These are phyloP conservation scores for Diaporthe humulicola DNA, from an alignment of 2,329 filamentous ascomycete species.

Conservation along the genomic window DNA sequence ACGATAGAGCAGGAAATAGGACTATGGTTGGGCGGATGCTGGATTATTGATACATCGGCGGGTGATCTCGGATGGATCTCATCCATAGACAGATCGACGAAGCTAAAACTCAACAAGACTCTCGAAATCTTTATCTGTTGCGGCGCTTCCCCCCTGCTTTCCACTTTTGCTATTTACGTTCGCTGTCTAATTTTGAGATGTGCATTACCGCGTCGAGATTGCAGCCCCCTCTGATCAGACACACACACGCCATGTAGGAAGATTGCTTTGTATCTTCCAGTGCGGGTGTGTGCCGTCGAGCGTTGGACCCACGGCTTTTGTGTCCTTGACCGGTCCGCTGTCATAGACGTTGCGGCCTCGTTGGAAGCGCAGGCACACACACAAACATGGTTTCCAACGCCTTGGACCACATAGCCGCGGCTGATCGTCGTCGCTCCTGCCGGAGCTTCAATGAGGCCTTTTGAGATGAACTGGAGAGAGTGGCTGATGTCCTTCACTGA, in stretches of 20 bases:
- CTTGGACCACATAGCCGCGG: not conserved
- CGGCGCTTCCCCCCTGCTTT: not conserved
- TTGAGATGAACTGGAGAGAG: not conserved
- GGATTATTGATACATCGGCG: slow-evolving; percentile 4
- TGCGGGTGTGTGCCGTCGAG: not conserved
- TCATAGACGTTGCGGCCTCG: not conserved
- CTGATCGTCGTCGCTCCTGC: not conserved
- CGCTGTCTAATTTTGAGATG: not conserved
- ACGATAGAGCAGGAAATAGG: slow-evolving; percentile 4
- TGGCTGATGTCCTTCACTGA: not conserved
- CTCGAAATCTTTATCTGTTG: not conserved
- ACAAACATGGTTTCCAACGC: not conserved
- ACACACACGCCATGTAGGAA: not conserved
- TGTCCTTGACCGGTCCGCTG: not conserved
- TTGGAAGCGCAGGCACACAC: not conserved
- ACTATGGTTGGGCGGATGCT: not conserved
- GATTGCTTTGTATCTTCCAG: not conserved
- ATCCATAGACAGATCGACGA: slow-evolving; percentile 15
- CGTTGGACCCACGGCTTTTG: not conserved
- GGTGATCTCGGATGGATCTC: slow-evolving; percentile 9
- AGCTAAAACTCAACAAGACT: slow-evolving; percentile 12
- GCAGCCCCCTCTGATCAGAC: not conserved
- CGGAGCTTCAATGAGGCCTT: not conserved
- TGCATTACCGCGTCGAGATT: not conserved
- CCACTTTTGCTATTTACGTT: not conserved